phyloP scores from a whole-genome alignment of 2,329 filamentous ascomycete genomes.

The Drechslerella coelobrocha region DNA sequence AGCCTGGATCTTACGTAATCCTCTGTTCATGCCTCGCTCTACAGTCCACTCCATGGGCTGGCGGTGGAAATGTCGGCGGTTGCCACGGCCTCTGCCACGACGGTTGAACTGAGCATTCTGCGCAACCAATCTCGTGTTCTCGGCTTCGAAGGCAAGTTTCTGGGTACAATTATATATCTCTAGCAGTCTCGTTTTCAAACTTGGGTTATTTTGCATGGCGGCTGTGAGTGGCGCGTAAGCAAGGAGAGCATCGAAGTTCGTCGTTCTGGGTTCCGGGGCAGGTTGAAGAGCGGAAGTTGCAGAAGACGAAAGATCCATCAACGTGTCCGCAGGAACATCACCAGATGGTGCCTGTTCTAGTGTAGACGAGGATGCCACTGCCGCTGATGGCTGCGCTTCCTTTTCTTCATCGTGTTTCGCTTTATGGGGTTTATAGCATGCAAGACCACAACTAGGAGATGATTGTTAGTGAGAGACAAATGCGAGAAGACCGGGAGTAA shows the following conservation, averaged over 20 bases:
- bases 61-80: conserved; percentile 37
- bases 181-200: conserved; percentile 31
- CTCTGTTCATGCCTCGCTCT: conserved; percentile 47
- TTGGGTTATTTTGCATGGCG: conserved; percentile 42
- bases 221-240: conserved; percentile 31
- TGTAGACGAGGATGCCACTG: conserved; percentile 15
- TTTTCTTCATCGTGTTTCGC: conserved; percentile 48
- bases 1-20: conserved; percentile 41
- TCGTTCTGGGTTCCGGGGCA: conserved; percentile 18
- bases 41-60: conserved; percentile 45
- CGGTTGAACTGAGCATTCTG: conserved; percentile 44
- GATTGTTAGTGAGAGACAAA: conserved; percentile 5
- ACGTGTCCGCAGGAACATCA: conserved; percentile 25
- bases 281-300: conserved; percentile 17
- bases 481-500: background rate
- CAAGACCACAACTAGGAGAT: conserved; percentile 36
- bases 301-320: conserved; percentile 27
- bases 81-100: conserved; percentile 40
- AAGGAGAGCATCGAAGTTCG: conserved; percentile 29
- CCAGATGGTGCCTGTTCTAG: conserved; percentile 2
- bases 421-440: conserved; percentile 51
- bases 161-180: conserved; percentile 50
- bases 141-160: conserved; percentile 46
- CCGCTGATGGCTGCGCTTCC: conserved; percentile 21
- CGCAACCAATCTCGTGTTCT: conserved; percentile 39